These are phyloP conservation scores for Pleurotus giganteus DNA, from an alignment of 768 basidiomycete species.

Conservation along the genomic window DNA sequence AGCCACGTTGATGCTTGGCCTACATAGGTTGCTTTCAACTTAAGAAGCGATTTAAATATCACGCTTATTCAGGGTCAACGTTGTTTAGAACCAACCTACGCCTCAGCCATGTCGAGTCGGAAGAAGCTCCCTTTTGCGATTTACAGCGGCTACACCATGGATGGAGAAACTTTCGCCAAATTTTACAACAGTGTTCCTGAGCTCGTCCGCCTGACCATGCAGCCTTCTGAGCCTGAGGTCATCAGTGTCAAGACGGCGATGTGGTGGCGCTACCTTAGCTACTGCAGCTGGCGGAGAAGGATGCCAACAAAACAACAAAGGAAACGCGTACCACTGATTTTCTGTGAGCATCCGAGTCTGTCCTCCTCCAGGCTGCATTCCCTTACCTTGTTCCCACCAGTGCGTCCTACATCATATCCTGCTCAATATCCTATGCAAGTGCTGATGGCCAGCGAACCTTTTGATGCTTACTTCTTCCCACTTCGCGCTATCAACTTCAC, in stretches of 20 bases:
- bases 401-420: neutral
- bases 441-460: neutral
- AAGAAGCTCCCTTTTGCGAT: slow-evolving; percentile 2
- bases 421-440: neutral
- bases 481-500: neutral
- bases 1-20: too few species aligned
- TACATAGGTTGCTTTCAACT: too few species aligned
- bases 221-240: neutral
- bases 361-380: neutral
- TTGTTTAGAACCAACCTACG: too few species aligned
- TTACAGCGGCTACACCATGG: neutral
- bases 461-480: neutral
- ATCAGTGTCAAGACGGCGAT: neutral
- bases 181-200: neutral
- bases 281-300: neutral
- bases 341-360: neutral
- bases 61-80: too few species aligned
- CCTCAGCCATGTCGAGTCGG: too few species aligned
- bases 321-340: neutral
- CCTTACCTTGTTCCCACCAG: neutral
- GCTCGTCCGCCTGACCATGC: neutral
- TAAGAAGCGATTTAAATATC: too few species aligned
- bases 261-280: neutral
- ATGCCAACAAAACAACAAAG: neutral
- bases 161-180: neutral